Percentiles rank a stretch among this genome's conserved stretches.
Evolutionary conservation across 2,329 filamentous ascomycete species (phyloP).

Genomic region (Teratosphaeriaceae sp.): DNA sequence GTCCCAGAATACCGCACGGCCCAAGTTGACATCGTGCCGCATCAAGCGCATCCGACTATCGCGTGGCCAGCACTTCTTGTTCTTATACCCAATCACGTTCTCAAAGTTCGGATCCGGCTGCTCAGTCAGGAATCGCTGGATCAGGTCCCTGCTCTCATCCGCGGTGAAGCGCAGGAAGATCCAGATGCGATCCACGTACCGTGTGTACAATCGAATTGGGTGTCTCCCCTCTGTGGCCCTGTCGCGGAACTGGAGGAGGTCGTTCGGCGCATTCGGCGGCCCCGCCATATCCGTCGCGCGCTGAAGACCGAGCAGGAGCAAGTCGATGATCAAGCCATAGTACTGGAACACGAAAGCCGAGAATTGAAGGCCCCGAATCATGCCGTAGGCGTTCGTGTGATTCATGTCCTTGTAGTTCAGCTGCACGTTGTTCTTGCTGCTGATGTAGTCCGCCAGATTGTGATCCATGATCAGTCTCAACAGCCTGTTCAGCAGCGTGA

Average conservation of each 20-base stretch:
- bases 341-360: conserved; percentile 99
- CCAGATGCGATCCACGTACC: conserved; percentile 98
- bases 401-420: conserved; percentile 99
- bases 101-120: conserved; percentile 99
- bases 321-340: conserved; percentile 91
- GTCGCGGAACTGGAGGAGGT: conserved; percentile 95
- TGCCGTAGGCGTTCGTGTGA: conserved; percentile 95
- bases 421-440: conserved; percentile 98
- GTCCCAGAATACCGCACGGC: conserved; percentile 97
- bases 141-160: conserved; percentile 90
- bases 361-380: conserved; percentile 97
- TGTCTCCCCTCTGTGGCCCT: conserved; percentile 86
- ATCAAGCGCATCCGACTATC: conserved; percentile 97
- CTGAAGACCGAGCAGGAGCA: conserved; percentile 85
- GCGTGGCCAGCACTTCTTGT: conserved; percentile 98
- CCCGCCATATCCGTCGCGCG: conserved; percentile 97
- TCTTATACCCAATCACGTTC: conserved; percentile 97
- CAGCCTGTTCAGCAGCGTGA: conserved; percentile 89
- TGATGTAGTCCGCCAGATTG: conserved; percentile 98
- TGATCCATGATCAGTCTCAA: conserved; percentile 97
- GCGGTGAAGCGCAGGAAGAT: conserved; percentile 91
- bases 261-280: conserved; percentile 86
- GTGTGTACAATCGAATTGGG: conserved; percentile 93
- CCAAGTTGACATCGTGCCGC: conserved; percentile 97
- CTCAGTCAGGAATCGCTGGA: conserved; percentile 95